Base-by-base conservation (phyloP, 805 yeast species). In the Wickerhamiella cacticola region DNA sequence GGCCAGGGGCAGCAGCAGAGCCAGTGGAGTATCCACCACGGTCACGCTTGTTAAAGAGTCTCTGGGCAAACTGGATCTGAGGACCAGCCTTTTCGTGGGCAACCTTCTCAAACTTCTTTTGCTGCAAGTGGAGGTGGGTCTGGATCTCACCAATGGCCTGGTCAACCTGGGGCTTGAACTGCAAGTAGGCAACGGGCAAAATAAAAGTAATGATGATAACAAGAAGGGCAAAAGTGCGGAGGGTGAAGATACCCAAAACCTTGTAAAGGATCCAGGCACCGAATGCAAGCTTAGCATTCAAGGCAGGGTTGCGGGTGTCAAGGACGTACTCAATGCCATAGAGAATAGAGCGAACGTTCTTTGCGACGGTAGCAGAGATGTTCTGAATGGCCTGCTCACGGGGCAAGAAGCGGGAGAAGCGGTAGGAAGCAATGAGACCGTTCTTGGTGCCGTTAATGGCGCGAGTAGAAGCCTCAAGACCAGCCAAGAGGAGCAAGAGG, bases 381-480 rank as follows among this genome's bases (percentile, higher is more conserved):
- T 57, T 45, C 64, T 68, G 60, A 53, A 68, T 64, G 59, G 69
- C 51, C 41, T 56, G 53, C 56, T 61, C 56, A 59, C 73, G 66
- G 35, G 56, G 55, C 41, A 58, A 41, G 53, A 65, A 62, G 55
- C 73, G 70, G n/a, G 75, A 68, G 48, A 92, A 85, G 63, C 74
- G 79, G 71, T 82, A 78, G 58, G 79, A 76, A 52, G 87, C 74
- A 52, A 89, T 80, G 53, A 88, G 72, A 16, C 96, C 96, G 45
- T 66, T 66, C 48, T 53, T 42, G 60, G 72, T 70, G 55, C 95
- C 95, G 44, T 83, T 73, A 55, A 81, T 66, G 38, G 77, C 57
- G 61, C 81, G 81, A 52, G 94, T 82, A 49, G 72, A 70, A 60
- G 79, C 82, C 69, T 88, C 96, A 48, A 80, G 82, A 49, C 75